phyloP scores from a whole-genome alignment of 202 grass and related monocot species.

The Alloteropsis angusta region DNA sequence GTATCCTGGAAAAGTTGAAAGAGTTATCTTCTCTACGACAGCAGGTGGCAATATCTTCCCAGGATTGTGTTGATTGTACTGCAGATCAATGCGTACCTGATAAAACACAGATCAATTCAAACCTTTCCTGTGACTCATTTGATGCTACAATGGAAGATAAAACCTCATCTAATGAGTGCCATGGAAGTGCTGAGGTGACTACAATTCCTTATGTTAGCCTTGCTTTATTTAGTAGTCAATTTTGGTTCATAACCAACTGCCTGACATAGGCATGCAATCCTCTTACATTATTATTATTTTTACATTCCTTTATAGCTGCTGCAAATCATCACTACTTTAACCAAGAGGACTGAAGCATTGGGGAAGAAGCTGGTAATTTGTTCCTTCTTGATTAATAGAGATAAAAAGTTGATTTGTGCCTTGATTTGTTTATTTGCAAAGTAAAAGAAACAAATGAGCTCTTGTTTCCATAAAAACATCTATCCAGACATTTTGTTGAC shows the following conservation, averaged over 20 bases:
- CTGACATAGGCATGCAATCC: not conserved
- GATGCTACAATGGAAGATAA: slow-evolving; percentile 27
- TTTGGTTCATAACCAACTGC: slow-evolving; percentile 8
- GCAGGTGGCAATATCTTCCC: slow-evolving; percentile 16
- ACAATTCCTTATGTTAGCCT: slow-evolving; percentile 22
- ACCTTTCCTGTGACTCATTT: not conserved
- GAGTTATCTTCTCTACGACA: slow-evolving; percentile 40
- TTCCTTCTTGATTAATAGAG: slow-evolving; percentile 28
- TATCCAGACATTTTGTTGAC: not conserved
- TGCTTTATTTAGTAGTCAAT: slow-evolving; percentile 5
- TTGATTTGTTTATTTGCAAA: slow-evolving; percentile 23
- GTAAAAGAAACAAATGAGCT: not conserved
- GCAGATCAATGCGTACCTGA: slow-evolving; percentile 27
- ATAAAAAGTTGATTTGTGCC: not conserved
- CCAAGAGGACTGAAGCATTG: slow-evolving; percentile 38
- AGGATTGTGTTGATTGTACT: slow-evolving; percentile 18
- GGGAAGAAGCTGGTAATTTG: slow-evolving; percentile 48
- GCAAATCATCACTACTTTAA: slow-evolving; percentile 30
- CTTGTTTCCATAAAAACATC: not conserved
- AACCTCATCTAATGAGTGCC: slow-evolving; percentile 17
- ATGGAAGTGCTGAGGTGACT: slow-evolving; percentile 33
- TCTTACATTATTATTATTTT: slow-evolving; percentile 31
- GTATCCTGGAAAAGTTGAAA: slow-evolving; percentile 50
- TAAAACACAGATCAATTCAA: slow-evolving; percentile 23
- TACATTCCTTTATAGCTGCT: slow-evolving; percentile 36